These are phyloP conservation scores for Caryopteris hybrid DNA, from an alignment of 305 asterid genomes.

Conservation along the genomic window DNA sequence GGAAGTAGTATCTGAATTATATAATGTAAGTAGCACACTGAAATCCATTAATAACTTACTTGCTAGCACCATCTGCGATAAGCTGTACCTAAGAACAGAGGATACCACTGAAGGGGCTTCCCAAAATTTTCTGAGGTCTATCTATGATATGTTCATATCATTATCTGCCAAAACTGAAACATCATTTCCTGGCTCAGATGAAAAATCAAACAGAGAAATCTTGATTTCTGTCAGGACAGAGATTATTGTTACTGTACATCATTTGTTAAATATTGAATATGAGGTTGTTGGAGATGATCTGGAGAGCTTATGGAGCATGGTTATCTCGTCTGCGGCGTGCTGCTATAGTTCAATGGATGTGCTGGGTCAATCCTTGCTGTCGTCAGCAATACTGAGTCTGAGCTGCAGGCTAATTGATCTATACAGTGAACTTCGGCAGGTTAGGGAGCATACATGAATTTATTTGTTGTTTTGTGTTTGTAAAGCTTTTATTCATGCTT, in stretches of 20 bases:
- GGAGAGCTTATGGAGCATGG: constrained; percentile 66
- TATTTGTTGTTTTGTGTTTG: not conserved
- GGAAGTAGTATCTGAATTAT: constrained; percentile 27
- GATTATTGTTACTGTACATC: constrained; percentile 48
- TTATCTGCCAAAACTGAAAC: constrained; percentile 44
- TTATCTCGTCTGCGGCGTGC: constrained; percentile 52
- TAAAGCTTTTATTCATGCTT: not conserved
- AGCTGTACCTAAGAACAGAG: constrained; percentile 59
- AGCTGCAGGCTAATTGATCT: constrained; percentile 73
- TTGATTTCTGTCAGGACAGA: constrained; percentile 57
- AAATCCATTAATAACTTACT: constrained; percentile 64
- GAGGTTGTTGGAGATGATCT: constrained; percentile 79
- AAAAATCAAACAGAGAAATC: constrained; percentile 32
- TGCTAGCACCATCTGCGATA: constrained; percentile 45
- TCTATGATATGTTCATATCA: constrained; percentile 51
- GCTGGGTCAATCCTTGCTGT: constrained; percentile 40
- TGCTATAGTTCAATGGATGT: constrained; percentile 39
- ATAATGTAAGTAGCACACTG: constrained; percentile 42
- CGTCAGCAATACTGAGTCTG: constrained; percentile 48
- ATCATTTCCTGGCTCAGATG: constrained; percentile 35
- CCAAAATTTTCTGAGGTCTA: constrained; percentile 51
- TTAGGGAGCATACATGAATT: constrained; percentile 29
- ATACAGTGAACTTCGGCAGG: constrained; percentile 97
- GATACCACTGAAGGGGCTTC: constrained; percentile 82
- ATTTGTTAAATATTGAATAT: constrained; percentile 71